Base-by-base conservation (phyloP, 768 basidiomycete species). In the Exidia glandulosa region DNA sequence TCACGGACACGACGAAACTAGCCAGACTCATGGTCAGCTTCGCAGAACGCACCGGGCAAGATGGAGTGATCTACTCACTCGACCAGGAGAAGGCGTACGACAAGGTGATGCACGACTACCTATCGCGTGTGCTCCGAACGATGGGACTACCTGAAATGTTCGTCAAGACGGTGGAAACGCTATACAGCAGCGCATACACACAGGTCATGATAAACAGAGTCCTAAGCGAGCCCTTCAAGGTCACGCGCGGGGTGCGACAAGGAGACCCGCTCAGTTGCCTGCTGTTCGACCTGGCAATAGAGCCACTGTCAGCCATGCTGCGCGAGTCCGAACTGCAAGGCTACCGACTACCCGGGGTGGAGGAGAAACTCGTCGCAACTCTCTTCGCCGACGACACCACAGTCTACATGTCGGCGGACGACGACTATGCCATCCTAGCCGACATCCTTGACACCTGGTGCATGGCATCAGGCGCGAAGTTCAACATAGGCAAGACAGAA, bases 351-450 rank as follows among this genome's bases (percentile, higher is more conserved):
- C 64, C 63, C 0, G 63, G 63, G 5, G 12, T 32, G 0, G 25
- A 66, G 3, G 50, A 23, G 48, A 59, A 31, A 2, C 31, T 71
- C 0, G 59, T 66, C 0, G 32, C 67, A 0, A 65, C 66, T 4
- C 60, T 74, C 0, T 74, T 77, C 61, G 74, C 77, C 0, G 74
- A 79, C 61, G 75, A 78, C 61, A 77, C 76, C 7, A 71, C 71
- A 1, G 69, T 70, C 0, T 75, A 67, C 62, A 70, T 79, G 0
- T 64, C 63, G 2, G 64, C 68, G 41, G 10, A 60, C 0, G 75
- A 79, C 55, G 54, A 64, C 5, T 70, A 70, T 12, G 48, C 57
- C 0, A 60, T 60, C 0, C 68, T 80, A 0, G 33, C 63, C 2
- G 1, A 32, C 0, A 67, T 78, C 1, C 74, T 79, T 0, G 30